Evolutionary conservation across 2,329 filamentous ascomycete genomes (phyloP), one percentile per base, ranked within the genome.

Genomic region (Phialophora macrospora): DNA sequence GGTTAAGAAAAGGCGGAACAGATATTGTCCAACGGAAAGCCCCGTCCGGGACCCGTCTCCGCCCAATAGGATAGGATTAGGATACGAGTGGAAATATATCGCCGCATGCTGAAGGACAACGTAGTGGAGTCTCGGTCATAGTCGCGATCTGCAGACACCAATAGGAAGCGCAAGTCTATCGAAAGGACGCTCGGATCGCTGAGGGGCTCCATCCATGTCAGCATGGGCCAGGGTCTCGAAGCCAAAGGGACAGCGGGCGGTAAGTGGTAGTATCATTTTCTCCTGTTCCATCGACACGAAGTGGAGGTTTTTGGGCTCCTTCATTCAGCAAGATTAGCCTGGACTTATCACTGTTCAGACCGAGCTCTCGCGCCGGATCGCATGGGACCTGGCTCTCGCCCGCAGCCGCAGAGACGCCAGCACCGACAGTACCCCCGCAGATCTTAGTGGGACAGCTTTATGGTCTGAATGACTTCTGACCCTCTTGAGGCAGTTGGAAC

Each of bases 21-120:
- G 38, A 44, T 6, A 1, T 44, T n/a, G 14, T 7, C 38, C 38
- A 44, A 44, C 38, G 38, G 38, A 44, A 7, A 44, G 38, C 38
- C 8, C 38, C 17, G 3, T 44, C 38, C 38, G 8, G 38, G 38
- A 17, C 17, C 17, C 17, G 5, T n/a, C 14, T 51, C 9, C 4
- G 48, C 48, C 44, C 20, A 51, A 24, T 51, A 9, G 24, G 24
- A 24, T 51, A 9, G 24, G 24, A 20, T 51, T 26, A 4, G 7
- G 9, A 51, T 24, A 4, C 24, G 20, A 54, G 58, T 65, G 63
- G 63, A 65, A 65, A 32, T 66, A 62, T 66, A 62, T 59, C 49
- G 44, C 46, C 64, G 64, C 64, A 62, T 8, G 54, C 28, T 44
- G 38, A 44, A n/a, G 5, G n/a, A n/a, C 30, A 9, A 30, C 26